These are phyloP conservation scores for Chlamydomonas sphaeroides DNA, from an alignment of 139 green algal species.

Conservation along the genomic window DNA sequence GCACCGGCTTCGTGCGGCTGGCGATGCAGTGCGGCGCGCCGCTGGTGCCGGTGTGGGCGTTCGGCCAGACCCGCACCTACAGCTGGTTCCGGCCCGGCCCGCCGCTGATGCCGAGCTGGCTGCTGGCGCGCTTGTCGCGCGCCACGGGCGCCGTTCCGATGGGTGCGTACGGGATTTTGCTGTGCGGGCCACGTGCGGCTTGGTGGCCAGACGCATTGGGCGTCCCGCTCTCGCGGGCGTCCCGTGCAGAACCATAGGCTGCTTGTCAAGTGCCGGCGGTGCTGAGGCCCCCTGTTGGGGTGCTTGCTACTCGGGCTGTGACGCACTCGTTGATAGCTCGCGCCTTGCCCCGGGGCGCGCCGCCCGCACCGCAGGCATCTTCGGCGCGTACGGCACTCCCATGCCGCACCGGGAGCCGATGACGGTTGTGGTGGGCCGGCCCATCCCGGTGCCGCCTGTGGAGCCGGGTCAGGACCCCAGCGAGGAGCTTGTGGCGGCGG, in stretches of 20 bases:
- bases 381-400: constrained; percentile 57
- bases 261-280: too few relatives aligned
- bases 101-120: constrained; percentile 43
- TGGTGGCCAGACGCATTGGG: too few relatives aligned
- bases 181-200: too few relatives aligned
- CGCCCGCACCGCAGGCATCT: too few relatives aligned
- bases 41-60: constrained; percentile 87
- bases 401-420: constrained; percentile 59
- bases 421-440: constrained; percentile 65
- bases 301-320: too few relatives aligned
- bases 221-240: too few relatives aligned
- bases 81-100: constrained; percentile 62
- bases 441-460: constrained; percentile 64
- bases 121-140: constrained; percentile 7
- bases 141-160: constrained; percentile 57
- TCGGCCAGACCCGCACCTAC: constrained; percentile 87
- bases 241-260: too few relatives aligned
- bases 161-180: too few relatives aligned
- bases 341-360: too few relatives aligned
- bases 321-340: too few relatives aligned
- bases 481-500: constrained; percentile 56
- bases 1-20: constrained; percentile 21
- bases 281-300: too few relatives aligned
- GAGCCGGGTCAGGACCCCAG: constrained; percentile 42
- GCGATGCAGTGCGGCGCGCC: constrained; percentile 46